Conservation (phyloP, 2,329 filamentous ascomycete genomes). For the Macrophomina phaseolina region DNA sequence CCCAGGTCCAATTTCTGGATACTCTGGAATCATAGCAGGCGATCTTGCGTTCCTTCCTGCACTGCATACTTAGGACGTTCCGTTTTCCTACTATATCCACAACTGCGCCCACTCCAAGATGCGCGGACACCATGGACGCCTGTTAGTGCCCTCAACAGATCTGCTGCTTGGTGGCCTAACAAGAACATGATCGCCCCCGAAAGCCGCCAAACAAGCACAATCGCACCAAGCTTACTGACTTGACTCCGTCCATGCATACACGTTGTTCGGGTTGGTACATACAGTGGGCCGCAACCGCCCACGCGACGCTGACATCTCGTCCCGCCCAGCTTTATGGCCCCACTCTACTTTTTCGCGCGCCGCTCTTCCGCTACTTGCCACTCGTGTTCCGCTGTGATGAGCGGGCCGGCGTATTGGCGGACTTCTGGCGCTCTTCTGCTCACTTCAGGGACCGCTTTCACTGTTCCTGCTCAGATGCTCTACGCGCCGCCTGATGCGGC, state of each 20-base stretch:
- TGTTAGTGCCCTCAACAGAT: not conserved
- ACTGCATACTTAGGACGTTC: no score
- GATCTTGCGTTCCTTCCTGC: no score
- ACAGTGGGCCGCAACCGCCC: not conserved
- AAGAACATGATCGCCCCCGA: not conserved
- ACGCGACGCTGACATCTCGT: no score
- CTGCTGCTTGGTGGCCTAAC: slow-evolving; percentile 7
- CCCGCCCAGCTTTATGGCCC: no score
- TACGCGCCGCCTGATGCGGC: not conserved
- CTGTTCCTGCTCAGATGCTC: not conserved
- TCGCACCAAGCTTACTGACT: not conserved
- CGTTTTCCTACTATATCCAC: no score
- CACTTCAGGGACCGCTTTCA: no score
- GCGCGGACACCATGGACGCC: not conserved
- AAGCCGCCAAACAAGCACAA: not conserved
- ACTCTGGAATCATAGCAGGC: no score
- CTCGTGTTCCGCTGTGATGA: not conserved
- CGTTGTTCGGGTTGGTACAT: not conserved
- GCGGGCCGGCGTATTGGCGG: no score
- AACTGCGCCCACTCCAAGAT: not conserved
- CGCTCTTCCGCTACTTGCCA: not conserved
- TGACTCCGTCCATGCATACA: not conserved
- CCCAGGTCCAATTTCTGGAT: no score
- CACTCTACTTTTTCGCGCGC: not conserved
- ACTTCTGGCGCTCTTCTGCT: no score